Base-by-base conservation (phyloP, 2,329 filamentous ascomycete genomes). In the Trichophyton equinum region DNA sequence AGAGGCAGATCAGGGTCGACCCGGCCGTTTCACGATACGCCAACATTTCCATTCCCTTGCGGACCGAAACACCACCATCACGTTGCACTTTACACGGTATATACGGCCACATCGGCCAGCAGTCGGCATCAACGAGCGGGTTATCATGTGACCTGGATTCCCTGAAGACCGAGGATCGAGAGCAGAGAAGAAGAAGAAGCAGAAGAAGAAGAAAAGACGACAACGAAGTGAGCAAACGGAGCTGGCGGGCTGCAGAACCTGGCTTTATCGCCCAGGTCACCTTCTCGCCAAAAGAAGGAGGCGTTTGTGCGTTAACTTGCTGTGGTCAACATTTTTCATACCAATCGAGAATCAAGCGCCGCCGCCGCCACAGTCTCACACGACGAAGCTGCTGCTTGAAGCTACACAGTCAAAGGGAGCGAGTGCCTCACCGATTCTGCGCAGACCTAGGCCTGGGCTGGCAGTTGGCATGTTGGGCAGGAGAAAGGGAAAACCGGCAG, bases 1-100 rank as follows among this genome's bases (percentile, higher is more conserved):
- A 53, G 25, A 55, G 30, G 51, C 51, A 55, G 51, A 55, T 55
- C 51, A 55, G 51, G 51, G 51, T 55, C 51, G 51, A 55, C 51
- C 51, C 51, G 51, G 51, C 51, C 51, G 51, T 55, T 55, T 55
- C 51, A 55, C 51, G 51, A 55, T 38, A 55, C 51, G 51, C 27
- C 27, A 36, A 8, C 40, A 44, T 15, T n/a, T 27, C 51, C 27
- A 27, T 55, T n/a, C 51, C 15, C 51, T 55, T 2, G 30, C 51
- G 51, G 51, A 55, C 51, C 51, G 51, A 55, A 55, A 55, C 51
- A 55, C 27, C 25, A 20, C 27, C 27, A n/a, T n/a, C 51, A 33
- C 15, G 25, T 27, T 36, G 25, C 27, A 51, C 22, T 15, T 15
- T 51, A 51, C 20, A 20, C 22, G 46, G 51, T 15, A 51, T 51